A percentile compares a stretch with the other conserved stretches of the same genome.
Conservation (phyloP, 2,329 filamentous ascomycete species). For the Colletotrichum sp. region DNA sequence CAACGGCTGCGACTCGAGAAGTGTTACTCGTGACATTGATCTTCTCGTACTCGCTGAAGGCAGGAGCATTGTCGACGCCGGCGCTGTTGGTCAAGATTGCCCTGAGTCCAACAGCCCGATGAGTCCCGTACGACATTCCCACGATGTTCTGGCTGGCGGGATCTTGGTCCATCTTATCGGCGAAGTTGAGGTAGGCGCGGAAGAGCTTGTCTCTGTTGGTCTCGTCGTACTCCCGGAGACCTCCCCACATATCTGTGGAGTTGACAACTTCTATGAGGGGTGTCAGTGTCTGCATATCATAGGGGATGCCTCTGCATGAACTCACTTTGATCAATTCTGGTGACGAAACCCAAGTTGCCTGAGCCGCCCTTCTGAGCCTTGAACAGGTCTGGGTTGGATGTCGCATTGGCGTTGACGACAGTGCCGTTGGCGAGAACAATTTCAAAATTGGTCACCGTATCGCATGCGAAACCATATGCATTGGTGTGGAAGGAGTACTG, state of each 20-base stretch:
- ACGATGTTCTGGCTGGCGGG: slow-evolving; percentile 32
- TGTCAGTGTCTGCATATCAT: neutral
- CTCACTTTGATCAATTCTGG: slow-evolving; percentile 27
- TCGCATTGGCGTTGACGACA: slow-evolving; percentile 43
- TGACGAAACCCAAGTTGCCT: slow-evolving; percentile 48
- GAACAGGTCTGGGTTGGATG: slow-evolving; percentile 44
- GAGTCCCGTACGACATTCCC: slow-evolving; percentile 24
- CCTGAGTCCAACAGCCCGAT: slow-evolving; percentile 15
- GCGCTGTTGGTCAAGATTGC: slow-evolving; percentile 32
- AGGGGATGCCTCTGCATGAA: accelerated
- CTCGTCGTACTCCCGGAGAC: slow-evolving; percentile 29
- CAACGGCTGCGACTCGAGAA: slow-evolving; percentile 24
- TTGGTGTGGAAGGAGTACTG: slow-evolving; percentile 33
- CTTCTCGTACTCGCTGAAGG: slow-evolving; percentile 26
- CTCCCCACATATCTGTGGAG: slow-evolving; percentile 31
- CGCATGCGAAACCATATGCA: slow-evolving; percentile 43
- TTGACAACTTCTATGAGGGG: neutral
- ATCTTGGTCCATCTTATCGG: slow-evolving; percentile 28
- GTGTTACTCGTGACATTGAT: slow-evolving; percentile 27
- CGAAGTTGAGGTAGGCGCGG: slow-evolving; percentile 31
- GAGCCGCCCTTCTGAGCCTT: slow-evolving; percentile 52
- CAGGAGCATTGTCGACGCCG: slow-evolving; percentile 23
- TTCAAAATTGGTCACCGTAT: slow-evolving; percentile 43
- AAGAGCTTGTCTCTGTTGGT: slow-evolving; percentile 27
- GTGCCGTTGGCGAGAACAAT: slow-evolving; percentile 46